phyloP scores from a whole-genome alignment of 495 filamentous ascomycete genomes.

The Thermothielavioides terrestris region DNA sequence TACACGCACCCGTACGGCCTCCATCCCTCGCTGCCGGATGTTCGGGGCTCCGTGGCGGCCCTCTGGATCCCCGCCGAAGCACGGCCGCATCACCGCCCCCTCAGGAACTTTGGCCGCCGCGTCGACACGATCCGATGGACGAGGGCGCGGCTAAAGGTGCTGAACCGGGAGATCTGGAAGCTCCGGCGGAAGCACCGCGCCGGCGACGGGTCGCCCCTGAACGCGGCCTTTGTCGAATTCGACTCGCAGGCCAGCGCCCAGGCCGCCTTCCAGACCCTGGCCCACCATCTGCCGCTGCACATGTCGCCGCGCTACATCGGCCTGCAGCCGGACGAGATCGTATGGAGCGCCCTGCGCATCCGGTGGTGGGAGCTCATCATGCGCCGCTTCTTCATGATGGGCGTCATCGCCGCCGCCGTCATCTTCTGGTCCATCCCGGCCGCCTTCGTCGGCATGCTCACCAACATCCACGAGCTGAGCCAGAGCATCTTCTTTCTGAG shows the following conservation, averaged over 20 bases:
- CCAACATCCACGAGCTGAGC: conserved; percentile 64
- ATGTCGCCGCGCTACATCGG: conserved; percentile 80
- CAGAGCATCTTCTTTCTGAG: conserved; percentile 51
- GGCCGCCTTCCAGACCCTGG: conserved; percentile 68
- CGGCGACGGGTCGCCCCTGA: conserved; percentile 42
- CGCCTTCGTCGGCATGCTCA: conserved; percentile 66
- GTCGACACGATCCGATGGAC: conserved; percentile 85
- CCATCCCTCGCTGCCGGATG: conserved; percentile 29
- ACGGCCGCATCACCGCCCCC: conserved; percentile 37
- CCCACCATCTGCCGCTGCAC: conserved; percentile 71
- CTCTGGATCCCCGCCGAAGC: conserved; percentile 67
- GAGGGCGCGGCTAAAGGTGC: conserved; percentile 61
- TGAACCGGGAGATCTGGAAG: conserved; percentile 64
- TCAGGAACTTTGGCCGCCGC: conserved; percentile 45
- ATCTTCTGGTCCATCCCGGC: conserved; percentile 90
- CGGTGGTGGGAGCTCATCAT: conserved; percentile 72
- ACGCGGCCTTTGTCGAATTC: conserved; percentile 77
- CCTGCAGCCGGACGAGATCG: conserved; percentile 66
- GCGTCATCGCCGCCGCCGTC: conserved; percentile 58
- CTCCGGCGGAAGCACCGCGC: conserved; percentile 38
- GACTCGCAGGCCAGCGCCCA: conserved; percentile 68
- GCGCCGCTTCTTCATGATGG: conserved; percentile 54
- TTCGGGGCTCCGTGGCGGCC: conserved; percentile 62
- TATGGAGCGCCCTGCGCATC: conserved; percentile 76
- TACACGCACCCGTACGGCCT: conserved; percentile 35